phyloP scores from a whole-genome alignment of 1,284 basidiomycete species.

The Microbotryum saponariae region DNA sequence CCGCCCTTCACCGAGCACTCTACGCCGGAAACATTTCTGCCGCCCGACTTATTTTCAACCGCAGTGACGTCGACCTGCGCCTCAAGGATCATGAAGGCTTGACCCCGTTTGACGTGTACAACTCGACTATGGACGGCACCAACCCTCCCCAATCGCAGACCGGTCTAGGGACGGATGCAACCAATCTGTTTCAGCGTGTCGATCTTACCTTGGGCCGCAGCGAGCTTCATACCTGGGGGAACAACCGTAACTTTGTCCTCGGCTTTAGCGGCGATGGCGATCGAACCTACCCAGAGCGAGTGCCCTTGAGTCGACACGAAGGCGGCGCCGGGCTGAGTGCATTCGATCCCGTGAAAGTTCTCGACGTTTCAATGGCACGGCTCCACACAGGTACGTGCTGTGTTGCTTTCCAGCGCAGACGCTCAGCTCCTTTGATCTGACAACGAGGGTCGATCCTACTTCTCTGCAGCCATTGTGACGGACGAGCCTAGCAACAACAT shows the following conservation, averaged over 20 bases:
- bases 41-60: conserved; percentile 66
- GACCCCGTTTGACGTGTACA: conserved; percentile 89
- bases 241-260: conserved; percentile 59
- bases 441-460: neutral
- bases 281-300: conserved; percentile 68
- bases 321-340: conserved; percentile 40
- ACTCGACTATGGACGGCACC: conserved; percentile 65
- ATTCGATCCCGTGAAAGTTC: conserved; percentile 57
- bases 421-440: conserved; percentile 5
- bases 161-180: no score
- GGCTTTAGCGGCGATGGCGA: conserved; percentile 77
- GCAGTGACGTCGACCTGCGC: conserved; percentile 62
- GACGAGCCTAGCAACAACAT: conserved; percentile 65
- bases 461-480: conserved; percentile 56
- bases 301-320: conserved; percentile 50
- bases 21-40: conserved; percentile 77
- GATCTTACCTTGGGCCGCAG: conserved; percentile 20
- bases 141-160: conserved; percentile 8
- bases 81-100: conserved; percentile 85
- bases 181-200: neutral
- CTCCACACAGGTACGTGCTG: conserved; percentile 59
- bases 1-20: conserved; percentile 80
- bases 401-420: neutral
- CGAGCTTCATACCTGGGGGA: conserved; percentile 84
- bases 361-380: conserved; percentile 67